Evolutionary conservation across 495 filamentous ascomycete species (phyloP).

Genomic region (Xylaria curta): DNA sequence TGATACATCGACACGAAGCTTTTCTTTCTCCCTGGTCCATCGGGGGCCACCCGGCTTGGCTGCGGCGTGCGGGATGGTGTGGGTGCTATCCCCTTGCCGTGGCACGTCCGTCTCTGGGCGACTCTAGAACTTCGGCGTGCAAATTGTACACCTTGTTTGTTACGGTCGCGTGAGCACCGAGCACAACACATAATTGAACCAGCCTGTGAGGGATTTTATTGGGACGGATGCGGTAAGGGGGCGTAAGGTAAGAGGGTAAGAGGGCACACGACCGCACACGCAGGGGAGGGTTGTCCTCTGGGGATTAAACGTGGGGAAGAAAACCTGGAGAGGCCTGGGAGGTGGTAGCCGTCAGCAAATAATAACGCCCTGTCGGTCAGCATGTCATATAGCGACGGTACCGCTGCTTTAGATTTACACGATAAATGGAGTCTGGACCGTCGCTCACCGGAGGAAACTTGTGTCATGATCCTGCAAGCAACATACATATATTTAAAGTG

Average conservation of each 20-base stretch:
- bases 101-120: not conserved
- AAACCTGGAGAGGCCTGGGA: constrained; percentile 10
- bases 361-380: constrained; percentile 10
- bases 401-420: constrained; percentile 19
- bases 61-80: constrained; percentile 20
- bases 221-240: constrained; percentile 15
- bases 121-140: constrained; percentile 6
- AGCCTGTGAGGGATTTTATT: constrained; percentile 15
- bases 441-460: constrained; percentile 10
- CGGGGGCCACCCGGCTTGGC: constrained; percentile 14
- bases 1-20: constrained; percentile 3
- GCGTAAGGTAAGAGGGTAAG: constrained; percentile 1
- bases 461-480: constrained; percentile 17
- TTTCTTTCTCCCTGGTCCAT: not conserved
- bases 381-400: constrained; percentile 11
- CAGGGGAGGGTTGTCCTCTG: constrained; percentile 7
- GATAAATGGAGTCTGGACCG: not conserved
- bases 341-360: constrained; percentile 13
- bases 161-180: constrained; percentile 12
- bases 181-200: not conserved
- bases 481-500: not conserved
- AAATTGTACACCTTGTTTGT: not conserved
- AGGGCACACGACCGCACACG: constrained; percentile 13
- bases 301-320: constrained; percentile 22
- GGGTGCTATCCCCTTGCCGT: constrained; percentile 15